Conservation (phyloP, 1,284 basidiomycete genomes). For the Cutaneotrichosporon sp. region DNA sequence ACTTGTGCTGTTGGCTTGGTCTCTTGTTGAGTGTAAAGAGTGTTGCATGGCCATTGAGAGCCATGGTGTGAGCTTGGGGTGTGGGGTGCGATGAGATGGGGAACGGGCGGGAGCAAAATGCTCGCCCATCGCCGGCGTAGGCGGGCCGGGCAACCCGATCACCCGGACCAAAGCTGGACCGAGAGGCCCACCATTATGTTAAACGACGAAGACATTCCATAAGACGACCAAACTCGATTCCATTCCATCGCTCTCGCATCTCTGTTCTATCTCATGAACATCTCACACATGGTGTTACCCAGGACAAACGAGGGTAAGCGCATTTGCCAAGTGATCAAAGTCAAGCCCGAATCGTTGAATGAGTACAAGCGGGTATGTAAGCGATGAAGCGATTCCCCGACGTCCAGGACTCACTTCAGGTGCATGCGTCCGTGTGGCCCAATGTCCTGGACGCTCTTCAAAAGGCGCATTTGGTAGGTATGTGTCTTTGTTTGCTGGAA, state of each 20-base stretch:
- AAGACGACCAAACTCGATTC: too few relatives aligned
- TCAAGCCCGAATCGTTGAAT: conserved; percentile 63
- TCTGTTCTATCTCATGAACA: conserved; percentile 21
- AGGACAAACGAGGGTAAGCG: conserved; percentile 59
- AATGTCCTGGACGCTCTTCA: conserved; percentile 66
- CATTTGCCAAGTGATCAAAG: conserved; percentile 73
- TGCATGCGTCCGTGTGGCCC: conserved; percentile 70
- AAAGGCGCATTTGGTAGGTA: conserved; percentile 62
- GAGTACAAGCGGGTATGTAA: conserved; percentile 63
- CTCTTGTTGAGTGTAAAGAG: not conserved
- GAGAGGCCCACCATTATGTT: not conserved
- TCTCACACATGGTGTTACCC: conserved; percentile 29
- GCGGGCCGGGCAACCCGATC: too few relatives aligned
- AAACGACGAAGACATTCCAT: too few relatives aligned
- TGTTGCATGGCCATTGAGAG: not conserved
- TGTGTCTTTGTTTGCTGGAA: not conserved
- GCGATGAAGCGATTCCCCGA: not conserved
- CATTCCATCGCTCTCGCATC: conserved; percentile 27
- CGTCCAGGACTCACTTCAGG: conserved; percentile 27
- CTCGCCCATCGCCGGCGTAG: too few relatives aligned
- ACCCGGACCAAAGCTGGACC: not conserved
- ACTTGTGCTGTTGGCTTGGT: not conserved
- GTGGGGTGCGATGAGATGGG: too few relatives aligned
- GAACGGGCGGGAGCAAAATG: not conserved
- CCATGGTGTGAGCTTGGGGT: too few relatives aligned